Evolutionary conservation across 495 filamentous ascomycete genomes (phyloP).

Genomic region (Hypoxylon intermedium): DNA sequence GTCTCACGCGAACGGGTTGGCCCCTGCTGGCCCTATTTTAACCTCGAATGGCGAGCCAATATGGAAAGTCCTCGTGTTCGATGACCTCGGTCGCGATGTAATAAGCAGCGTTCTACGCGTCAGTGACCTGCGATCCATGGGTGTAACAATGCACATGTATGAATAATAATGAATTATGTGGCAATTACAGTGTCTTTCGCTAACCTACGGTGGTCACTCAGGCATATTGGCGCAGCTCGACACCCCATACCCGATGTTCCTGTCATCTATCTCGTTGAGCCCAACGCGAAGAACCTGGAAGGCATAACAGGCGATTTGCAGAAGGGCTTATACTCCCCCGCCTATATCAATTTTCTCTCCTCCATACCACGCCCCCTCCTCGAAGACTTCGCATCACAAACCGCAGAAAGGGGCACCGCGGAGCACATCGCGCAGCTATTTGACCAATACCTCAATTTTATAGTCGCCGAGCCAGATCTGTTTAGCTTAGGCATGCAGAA

Average conservation of each 20-base stretch:
- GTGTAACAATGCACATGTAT: slow-evolving; percentile 95
- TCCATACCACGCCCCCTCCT: slow-evolving; percentile 91
- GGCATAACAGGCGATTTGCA: slow-evolving; percentile 87
- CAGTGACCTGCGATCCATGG: slow-evolving; percentile 88
- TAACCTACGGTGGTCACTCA: slow-evolving; percentile 40
- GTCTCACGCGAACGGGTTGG: slow-evolving; percentile 66
- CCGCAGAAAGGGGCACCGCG: slow-evolving; percentile 79
- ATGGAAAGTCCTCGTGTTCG: slow-evolving; percentile 69
- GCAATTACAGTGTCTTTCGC: too few relatives aligned
- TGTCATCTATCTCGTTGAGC: slow-evolving; percentile 94
- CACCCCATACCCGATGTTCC: slow-evolving; percentile 96
- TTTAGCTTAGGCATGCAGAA: slow-evolving; percentile 94
- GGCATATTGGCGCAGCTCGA: slow-evolving; percentile 80
- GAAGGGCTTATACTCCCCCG: slow-evolving; percentile 86
- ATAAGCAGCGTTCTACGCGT: slow-evolving; percentile 96
- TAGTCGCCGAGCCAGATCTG: slow-evolving; percentile 92
- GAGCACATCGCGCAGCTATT: slow-evolving; percentile 92
- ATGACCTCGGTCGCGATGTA: slow-evolving; percentile 68
- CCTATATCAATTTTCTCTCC: slow-evolving; percentile 96
- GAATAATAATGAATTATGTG: not conserved
- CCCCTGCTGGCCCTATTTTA: slow-evolving; percentile 78
- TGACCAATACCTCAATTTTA: slow-evolving; percentile 98
- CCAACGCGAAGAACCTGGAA: slow-evolving; percentile 78
- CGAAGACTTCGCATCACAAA: slow-evolving; percentile 92
- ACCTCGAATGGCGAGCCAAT: slow-evolving; percentile 85